A percentile compares a stretch with the other conserved stretches of the same genome.
Conservation (phyloP, 305 asterid species). For the Fraxinus xanthoxyloides region DNA sequence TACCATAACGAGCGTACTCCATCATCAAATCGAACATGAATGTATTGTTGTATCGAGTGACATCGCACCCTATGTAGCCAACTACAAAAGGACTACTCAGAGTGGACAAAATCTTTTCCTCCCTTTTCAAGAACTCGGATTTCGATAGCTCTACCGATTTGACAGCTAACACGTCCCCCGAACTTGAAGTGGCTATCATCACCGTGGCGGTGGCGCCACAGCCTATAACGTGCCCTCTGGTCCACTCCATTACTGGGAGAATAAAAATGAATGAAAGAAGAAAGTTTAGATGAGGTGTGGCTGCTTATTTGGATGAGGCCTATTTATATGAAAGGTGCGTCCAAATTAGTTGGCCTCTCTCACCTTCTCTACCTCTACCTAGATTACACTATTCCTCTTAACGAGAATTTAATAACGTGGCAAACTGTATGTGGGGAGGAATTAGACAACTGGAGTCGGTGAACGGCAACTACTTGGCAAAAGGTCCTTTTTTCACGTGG, state of each 20-base stretch:
- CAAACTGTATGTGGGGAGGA: conserved; percentile 25
- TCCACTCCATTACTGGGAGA: conserved; percentile 54
- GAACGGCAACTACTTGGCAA: conserved; percentile 32
- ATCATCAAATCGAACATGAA: conserved; percentile 49
- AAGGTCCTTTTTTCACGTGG: conserved; percentile 31
- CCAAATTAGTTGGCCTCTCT: conserved; percentile 7
- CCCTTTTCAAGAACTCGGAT: conserved; percentile 43
- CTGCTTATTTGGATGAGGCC: conserved; percentile 24
- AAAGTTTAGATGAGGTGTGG: conserved; percentile 10
- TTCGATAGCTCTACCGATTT: conserved; percentile 51
- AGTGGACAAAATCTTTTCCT: conserved; percentile 45
- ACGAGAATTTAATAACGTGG: conserved; percentile 55
- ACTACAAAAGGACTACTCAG: conserved; percentile 42
- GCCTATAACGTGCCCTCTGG: conserved; percentile 63
- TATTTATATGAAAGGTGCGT: conserved; percentile 27
- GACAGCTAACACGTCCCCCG: conserved; percentile 50
- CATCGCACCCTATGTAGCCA: conserved; percentile 54
- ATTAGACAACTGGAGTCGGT: conserved; percentile 21
- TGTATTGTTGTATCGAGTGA: conserved; percentile 37
- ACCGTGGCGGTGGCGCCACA: conserved; percentile 70
- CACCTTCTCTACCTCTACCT: background rate
- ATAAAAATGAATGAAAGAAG: conserved; percentile 15
- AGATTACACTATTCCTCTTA: conserved; percentile 48
- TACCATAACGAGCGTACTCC: conserved; percentile 56
- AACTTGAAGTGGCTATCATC: conserved; percentile 36